Percentiles rank a stretch among this genome's conserved stretches.
Conservation (phyloP, 2,329 filamentous ascomycete species). For the Cladosporium cucumerinum region DNA sequence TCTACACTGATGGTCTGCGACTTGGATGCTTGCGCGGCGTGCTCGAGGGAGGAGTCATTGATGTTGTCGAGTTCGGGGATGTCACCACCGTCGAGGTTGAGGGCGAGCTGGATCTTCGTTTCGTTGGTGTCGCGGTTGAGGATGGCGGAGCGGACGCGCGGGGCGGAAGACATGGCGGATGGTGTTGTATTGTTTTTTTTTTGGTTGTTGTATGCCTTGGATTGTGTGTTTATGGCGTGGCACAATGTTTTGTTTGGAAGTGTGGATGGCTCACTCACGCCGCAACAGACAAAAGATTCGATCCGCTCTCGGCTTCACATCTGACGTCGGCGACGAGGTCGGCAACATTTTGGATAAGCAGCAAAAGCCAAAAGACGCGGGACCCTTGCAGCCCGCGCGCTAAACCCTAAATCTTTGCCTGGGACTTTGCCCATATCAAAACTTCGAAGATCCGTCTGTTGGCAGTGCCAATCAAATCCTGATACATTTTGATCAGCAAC, state of each 20-base stretch:
- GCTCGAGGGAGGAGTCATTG: conserved; percentile 61
- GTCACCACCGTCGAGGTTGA: conserved; percentile 88
- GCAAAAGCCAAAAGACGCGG: conserved; percentile 3
- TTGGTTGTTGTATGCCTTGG: neutral
- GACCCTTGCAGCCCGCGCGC: conserved; percentile 14
- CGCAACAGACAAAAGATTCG: neutral
- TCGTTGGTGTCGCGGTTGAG: conserved; percentile 93
- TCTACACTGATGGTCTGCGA: conserved; percentile 83
- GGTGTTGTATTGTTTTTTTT: neutral
- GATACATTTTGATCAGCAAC: neutral
- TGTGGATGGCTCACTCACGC: neutral
- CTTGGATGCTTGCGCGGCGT: conserved; percentile 80
- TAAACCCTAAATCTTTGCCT: conserved; percentile 23
- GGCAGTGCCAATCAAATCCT: neutral
- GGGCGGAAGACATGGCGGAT: conserved; percentile 27
- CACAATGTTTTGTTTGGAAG: neutral
- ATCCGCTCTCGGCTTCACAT: neutral
- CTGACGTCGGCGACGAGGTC: conserved; percentile 7
- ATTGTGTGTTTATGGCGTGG: neutral
- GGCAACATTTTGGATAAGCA: conserved; percentile 14
- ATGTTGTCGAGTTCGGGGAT: conserved; percentile 35
- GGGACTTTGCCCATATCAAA: conserved; percentile 13
- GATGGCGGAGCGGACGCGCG: conserved; percentile 62
- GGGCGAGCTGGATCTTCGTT: conserved; percentile 89
- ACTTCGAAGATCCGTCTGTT: neutral